Evolutionary conservation across 208 protist genomes (phyloP), one percentile per base, ranked within the genome.

Genomic region (Vickermania ingenoplastis): DNA sequence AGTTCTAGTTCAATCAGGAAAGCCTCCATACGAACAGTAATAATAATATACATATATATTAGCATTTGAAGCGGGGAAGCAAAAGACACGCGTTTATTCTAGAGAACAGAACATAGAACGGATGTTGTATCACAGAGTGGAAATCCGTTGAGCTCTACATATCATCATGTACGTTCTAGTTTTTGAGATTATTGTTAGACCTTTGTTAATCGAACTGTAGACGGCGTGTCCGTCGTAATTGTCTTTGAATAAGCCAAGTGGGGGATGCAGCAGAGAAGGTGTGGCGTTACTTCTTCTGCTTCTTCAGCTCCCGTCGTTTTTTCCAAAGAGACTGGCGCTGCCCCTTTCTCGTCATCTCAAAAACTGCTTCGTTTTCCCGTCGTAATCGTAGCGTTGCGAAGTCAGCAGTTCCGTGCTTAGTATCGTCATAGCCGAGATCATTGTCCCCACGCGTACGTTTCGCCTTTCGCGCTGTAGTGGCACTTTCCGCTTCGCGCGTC

Each of bases 301-400:
- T 76, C 41, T 67, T 73, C 28, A 79, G 67, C 69, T 95, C 89
- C 1, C 89, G 83, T 14, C 86, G 75, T 61, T 91, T 91, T 22
- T 75, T 81, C 81, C 82, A 91, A 3, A 96, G 69, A 17, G 83
- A 87, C 77, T 91, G 89, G 68, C 73, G 75, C 66, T 94, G 86
- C 61, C 87, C 59, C 68, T 91, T 85, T 59, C 87, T 90, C 0
- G 86, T 96, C 87, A 94, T 92, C 53, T 93, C 63, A 67, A 94
- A 94, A 21, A 94, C 71, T 2, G 73, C 63, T 73, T 96, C 90
- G 66, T 96, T 81, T 52, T 92, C 83, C 21, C 86, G 86, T 25
- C 90, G 85, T 50, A 90, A 58, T n/a, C 89, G 89, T 66, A 91
- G 67, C 26, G 86, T 89, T 21, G 81, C 72, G 48, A 95, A 95